Evolutionary conservation across 1,139 yeast species (phyloP), one percentile per base, ranked within the genome.

Genomic region (Candida neerlandica): DNA sequence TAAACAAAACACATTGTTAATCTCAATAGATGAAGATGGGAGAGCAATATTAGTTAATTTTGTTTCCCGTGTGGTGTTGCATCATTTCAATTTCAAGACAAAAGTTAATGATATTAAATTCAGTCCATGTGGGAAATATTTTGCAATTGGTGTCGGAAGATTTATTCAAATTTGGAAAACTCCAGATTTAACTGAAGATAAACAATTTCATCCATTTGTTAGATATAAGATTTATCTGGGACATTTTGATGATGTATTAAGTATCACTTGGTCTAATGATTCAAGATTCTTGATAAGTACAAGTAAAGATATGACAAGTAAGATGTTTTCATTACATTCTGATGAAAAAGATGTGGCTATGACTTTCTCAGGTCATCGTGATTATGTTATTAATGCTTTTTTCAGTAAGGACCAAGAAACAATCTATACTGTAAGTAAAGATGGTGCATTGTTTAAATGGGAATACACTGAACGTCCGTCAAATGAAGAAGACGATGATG

Each of bases 141-240:
- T 95, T 70, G 97, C 97, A 11, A 80, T 91, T 39, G 96, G 96
- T 1, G 76, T 85, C 37, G 92, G 89, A 5, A 74, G 96, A 58
- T 86, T 88, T 52, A 72, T 94, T 23, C 98, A 95, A 65, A 88
- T 94, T 11, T 94, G 99, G 99, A 85, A 83, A 60, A 90, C 98
- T 1, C 98, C 98, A 0, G 85, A 82, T 46, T 75, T 77, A 34
- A 71, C 82, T 2, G 89, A 85, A 58, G 86, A 81, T 55, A 77
- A 96, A 55, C 97, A 91, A 65, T 94, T 95, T 77, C 95, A 97
- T 1, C 99, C 99, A 14, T 95, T 94, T 69, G 88, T 94, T 39
- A 86, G 96, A 57, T 91, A 89, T 66, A 77, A 96, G 60, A 81
- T 89, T 5, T 91, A 91, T 61, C 90, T 97, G 2, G 99, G 99